Evolutionary conservation across 1,139 yeast genomes (phyloP).

Genomic region (Lodderomyces beijingensis): DNA sequence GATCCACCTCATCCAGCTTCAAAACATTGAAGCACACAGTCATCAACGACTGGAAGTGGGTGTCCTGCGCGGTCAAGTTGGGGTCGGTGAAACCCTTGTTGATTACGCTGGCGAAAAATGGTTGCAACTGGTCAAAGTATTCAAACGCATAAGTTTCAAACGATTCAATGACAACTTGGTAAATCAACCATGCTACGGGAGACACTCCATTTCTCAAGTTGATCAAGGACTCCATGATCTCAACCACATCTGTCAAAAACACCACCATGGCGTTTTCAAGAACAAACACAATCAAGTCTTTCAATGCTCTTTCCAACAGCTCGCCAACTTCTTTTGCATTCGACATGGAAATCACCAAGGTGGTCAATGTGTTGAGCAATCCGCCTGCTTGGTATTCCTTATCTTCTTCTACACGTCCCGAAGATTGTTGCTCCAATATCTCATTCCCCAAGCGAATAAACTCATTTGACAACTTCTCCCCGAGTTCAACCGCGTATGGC

Average conservation of each 20-base stretch:
- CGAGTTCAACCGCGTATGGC: slow-evolving; percentile 52
- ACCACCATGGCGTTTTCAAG: slow-evolving; percentile 46
- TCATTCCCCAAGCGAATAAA: slow-evolving; percentile 44
- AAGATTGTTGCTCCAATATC: slow-evolving; percentile 30
- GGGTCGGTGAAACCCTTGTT: slow-evolving; percentile 41
- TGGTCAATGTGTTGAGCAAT: slow-evolving; percentile 45
- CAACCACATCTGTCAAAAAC: slow-evolving; percentile 46
- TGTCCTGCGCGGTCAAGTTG: slow-evolving; percentile 31
- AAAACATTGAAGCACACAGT: slow-evolving; percentile 35
- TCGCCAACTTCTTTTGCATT: slow-evolving; percentile 43
- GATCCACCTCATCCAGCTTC: slow-evolving; percentile 34
- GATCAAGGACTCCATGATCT: slow-evolving; percentile 46
- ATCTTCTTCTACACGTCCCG: slow-evolving; percentile 29
- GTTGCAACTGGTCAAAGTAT: slow-evolving; percentile 45
- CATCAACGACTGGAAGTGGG: slow-evolving; percentile 37
- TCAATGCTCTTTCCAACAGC: slow-evolving; percentile 36
- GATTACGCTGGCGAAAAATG: slow-evolving; percentile 48
- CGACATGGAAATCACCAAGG: slow-evolving; percentile 51
- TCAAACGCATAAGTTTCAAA: slow-evolving; percentile 54
- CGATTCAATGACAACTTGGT: slow-evolving; percentile 37
- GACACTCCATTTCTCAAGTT: slow-evolving; percentile 38
- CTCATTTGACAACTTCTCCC: slow-evolving; percentile 44
- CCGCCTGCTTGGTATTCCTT: slow-evolving; percentile 54
- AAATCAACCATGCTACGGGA: slow-evolving; percentile 47
- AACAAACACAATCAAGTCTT: slow-evolving; percentile 41